phyloP scores from a whole-genome alignment of 2,329 filamentous ascomycete species.

The Aureobasidium sp. region DNA sequence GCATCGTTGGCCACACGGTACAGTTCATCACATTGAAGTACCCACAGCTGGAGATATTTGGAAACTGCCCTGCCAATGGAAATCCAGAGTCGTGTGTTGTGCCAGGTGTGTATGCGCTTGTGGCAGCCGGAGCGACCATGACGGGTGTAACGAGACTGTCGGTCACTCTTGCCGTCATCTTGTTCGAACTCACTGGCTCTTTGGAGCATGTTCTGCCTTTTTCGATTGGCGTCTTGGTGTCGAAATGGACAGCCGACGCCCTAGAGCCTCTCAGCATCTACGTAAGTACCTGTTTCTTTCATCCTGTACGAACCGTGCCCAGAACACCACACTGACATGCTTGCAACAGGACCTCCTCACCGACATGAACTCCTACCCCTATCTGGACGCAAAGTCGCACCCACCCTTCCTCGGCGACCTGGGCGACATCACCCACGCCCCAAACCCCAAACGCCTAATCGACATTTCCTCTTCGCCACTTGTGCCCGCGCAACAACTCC shows the following conservation, averaged over 20 bases:
- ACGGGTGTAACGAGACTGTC: conserved; percentile 91
- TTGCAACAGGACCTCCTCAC: conserved; percentile 65
- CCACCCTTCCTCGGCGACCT: conserved; percentile 85
- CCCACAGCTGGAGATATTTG: conserved; percentile 66
- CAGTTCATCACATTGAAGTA: conserved; percentile 74
- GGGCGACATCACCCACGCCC: conserved; percentile 73
- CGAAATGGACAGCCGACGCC: conserved; percentile 98
- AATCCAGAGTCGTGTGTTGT: conserved; percentile 79
- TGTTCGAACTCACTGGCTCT: conserved; percentile 93
- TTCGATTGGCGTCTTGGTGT: conserved; percentile 80
- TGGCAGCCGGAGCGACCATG: conserved; percentile 95
- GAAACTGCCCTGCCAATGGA: conserved; percentile 59
- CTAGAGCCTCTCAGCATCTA: conserved; percentile 94
- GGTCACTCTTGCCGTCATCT: conserved; percentile 86
- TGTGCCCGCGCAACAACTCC: conserved; percentile 68
- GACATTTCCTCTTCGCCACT: conserved; percentile 80
- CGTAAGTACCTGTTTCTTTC: conserved; percentile 11
- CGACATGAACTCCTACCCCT: conserved; percentile 95
- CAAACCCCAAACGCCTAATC: conserved; percentile 71
- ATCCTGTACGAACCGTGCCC: no score
- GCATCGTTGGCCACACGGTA: conserved; percentile 76
- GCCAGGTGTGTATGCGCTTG: conserved; percentile 92
- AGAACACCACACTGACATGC: background rate
- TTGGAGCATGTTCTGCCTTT: conserved; percentile 93
- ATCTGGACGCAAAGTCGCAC: conserved; percentile 92